Base-by-base conservation (phyloP, 2,329 filamentous ascomycete species). In the Chrysoporthe cubensis region DNA sequence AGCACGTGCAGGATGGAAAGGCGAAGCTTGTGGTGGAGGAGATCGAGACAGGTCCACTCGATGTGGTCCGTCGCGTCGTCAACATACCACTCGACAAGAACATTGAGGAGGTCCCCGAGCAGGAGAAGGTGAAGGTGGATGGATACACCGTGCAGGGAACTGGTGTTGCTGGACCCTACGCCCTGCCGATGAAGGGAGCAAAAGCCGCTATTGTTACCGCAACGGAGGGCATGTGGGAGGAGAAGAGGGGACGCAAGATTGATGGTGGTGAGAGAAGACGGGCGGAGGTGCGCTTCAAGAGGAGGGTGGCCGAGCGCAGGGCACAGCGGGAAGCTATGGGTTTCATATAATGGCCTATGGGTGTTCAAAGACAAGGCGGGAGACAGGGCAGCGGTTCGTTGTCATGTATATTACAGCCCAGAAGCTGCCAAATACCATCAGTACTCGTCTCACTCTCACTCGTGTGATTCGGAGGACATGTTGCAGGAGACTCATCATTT, bases 251-350 rank as follows among this genome's bases (percentile, higher is more conserved):
- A 40, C 88, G 89, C 75, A 98, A 98, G 89, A 90, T 99, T 72
- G 94, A 98, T 80, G 96, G 96, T 76, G 96, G 96, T 84, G 96
- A 99, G 85, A 90, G 96, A 78, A 88, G 96, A 80, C 89, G 87
- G 78, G 92, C 91, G 18, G 91, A 97, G 82, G 90, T 97, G 64
- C 86, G 92, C 74, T 93, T 94, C 74, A 97, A 97, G 89, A 91
- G 89, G 81, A 87, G 91, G 72, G 89, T 91, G 63, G 89, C 89
- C 46, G 92, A 94, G 82, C 90, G 92, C 72, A 92, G 90, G 79
- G 93, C 92, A 76, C 79, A 70, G 77, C 84, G 77, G 72, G 82
- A 82, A 74, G 72, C 72, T 63, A 70, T 66, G 64, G 66, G 62
- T 48, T 64, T 70, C 61, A 32, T n/a, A 6, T 70, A 46, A 64